Evolutionary conservation across 345 rosid species (phyloP), one percentile per base, ranked within the genome.

Genomic region (Murraya koenigii): DNA sequence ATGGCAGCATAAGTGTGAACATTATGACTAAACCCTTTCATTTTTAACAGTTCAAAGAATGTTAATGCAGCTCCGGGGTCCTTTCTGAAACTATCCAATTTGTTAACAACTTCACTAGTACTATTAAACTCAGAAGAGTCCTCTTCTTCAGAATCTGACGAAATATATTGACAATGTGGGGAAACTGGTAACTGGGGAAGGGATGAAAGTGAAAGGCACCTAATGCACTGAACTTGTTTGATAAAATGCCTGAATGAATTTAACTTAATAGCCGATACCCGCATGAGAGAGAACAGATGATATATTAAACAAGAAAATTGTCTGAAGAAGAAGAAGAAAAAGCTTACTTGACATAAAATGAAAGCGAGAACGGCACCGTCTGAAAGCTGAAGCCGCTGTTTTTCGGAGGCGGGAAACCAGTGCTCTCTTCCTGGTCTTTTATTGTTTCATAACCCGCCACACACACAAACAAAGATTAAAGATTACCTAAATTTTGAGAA

Each of bases 201-300:
- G 41, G 80, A 69, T 44, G 84, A 82, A 64, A 79, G 44, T 6
- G 87, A 70, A 77, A 60, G 79, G 71, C 84, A 67, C 69, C 86
- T 75, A 41, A 61, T 61, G 66, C 72, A 75, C 39, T 25, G 65
- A 77, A 69, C 64, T 47, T 66, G 70, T 63, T 66, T 77, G 69
- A 26, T 23, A 20, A 36, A 79, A 5, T 79, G 65, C 62, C 79
- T 22, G 7, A 69, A 60, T 49, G 81, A 80, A 79, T 74, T 22
- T 36, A 76, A 47, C 59, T 28, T 52, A 13, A 38, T 35, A 11
- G 70, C 64, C 49, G 49, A 77, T 23, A 82, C 72, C 80, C 84
- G 67, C 88, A 85, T 82, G 79, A 66, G 69, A 69, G 15, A 44
- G 49, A 13, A 44, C 49, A 5, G 17, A 13, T 44, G 49, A 41